A percentile compares a stretch with the other conserved stretches of the same genome.
Evolutionary conservation across 768 basidiomycete species (phyloP).

Genomic region (Trametes sanguinea): DNA sequence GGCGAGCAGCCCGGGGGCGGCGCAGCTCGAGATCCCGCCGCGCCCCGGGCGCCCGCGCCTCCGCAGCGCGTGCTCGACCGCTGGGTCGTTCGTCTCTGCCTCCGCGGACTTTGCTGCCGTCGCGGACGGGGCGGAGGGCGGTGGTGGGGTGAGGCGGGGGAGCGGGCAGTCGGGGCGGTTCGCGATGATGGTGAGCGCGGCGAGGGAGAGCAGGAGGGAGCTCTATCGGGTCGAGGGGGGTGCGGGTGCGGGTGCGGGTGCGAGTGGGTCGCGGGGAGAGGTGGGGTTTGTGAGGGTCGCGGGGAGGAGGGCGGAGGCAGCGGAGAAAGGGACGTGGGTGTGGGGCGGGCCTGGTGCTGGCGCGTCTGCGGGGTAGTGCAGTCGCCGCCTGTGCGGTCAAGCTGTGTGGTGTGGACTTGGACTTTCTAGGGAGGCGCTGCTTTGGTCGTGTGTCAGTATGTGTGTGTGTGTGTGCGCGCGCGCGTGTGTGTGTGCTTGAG

Average conservation of each 20-base stretch:
- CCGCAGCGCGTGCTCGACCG: constrained; percentile 1
- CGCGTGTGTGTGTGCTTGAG: too few relatives aligned
- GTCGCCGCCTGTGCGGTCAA: too few relatives aligned
- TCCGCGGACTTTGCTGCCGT: too few relatives aligned
- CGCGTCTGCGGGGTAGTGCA: too few relatives aligned
- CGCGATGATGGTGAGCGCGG: constrained; percentile 3
- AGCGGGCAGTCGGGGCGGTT: not conserved
- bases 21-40: not conserved
- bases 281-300: too few relatives aligned
- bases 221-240: not conserved
- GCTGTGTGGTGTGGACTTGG: too few relatives aligned
- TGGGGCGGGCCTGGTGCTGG: constrained; percentile 2
- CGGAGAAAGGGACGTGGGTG: constrained; percentile 13
- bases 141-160: not conserved
- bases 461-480: too few relatives aligned
- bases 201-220: not conserved
- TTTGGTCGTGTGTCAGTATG: too few relatives aligned
- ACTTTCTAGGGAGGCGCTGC: too few relatives aligned
- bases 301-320: too few relatives aligned
- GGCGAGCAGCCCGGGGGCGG: not conserved
- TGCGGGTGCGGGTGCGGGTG: not conserved
- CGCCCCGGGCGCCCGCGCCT: not conserved
- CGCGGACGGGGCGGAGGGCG: not conserved
- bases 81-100: too few relatives aligned
- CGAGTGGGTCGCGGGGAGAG: not conserved